Percentiles rank a stretch among this genome's conserved stretches.
Evolutionary conservation across 768 basidiomycete species (phyloP).

Genomic region (Clavaria fumosa): DNA sequence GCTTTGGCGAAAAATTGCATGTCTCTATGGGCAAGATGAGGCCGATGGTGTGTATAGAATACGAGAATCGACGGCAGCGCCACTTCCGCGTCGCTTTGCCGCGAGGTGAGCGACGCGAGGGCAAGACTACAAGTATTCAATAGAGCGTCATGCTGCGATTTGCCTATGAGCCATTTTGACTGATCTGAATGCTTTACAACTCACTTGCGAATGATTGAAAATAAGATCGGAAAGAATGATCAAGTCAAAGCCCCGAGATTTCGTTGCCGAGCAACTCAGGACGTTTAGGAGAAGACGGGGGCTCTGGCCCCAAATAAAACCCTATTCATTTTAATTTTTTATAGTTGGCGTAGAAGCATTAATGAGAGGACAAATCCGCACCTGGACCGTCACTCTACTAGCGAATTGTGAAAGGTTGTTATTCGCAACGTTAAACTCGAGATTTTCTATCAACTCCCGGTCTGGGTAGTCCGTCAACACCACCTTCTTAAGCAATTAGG

Average conservation of each 20-base stretch:
- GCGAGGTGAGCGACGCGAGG: slow-evolving; percentile 13
- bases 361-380: too few species aligned
- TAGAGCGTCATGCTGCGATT: slow-evolving; percentile 77
- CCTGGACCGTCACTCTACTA: too few species aligned
- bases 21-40: slow-evolving; percentile 69
- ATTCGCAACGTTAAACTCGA: slow-evolving; percentile 44
- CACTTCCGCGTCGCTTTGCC: neutral
- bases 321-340: too few species aligned
- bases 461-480: slow-evolving; percentile 94
- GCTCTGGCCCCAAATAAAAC: slow-evolving; percentile 71
- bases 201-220: slow-evolving; percentile 86
- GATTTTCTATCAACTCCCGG: slow-evolving; percentile 52
- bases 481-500: slow-evolving; percentile 28
- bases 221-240: slow-evolving; percentile 86
- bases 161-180: too few species aligned
- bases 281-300: slow-evolving; percentile 29
- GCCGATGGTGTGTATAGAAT: slow-evolving; percentile 83
- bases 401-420: too few species aligned
- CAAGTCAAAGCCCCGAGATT: slow-evolving; percentile 41
- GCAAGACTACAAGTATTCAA: slow-evolving; percentile 52
- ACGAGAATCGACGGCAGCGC: too few species aligned
- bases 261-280: slow-evolving; percentile 9
- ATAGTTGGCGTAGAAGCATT: too few species aligned
- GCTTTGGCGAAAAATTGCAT: slow-evolving; percentile 70
- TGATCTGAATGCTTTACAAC: too few species aligned